Evolutionary conservation across 2,329 filamentous ascomycete species (phyloP).

Genomic region (Albophoma yamanashiensis): DNA sequence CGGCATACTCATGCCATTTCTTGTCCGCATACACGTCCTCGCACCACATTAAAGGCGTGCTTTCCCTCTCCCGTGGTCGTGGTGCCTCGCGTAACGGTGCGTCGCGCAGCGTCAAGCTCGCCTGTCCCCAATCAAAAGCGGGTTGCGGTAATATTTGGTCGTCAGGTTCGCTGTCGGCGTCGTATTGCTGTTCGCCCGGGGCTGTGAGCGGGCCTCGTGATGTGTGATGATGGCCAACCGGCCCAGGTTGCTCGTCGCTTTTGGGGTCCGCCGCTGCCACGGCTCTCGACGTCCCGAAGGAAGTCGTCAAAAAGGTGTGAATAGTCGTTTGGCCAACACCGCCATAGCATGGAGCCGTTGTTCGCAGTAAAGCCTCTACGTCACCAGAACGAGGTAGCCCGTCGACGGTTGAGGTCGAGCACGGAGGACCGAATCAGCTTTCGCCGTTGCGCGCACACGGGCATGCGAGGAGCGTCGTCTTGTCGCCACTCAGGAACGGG

Average conservation of each 20-base stretch:
- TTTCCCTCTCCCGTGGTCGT: background rate
- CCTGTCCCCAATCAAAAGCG: background rate
- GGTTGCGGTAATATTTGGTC: background rate
- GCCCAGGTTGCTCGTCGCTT: background rate
- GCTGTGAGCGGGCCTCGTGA: background rate
- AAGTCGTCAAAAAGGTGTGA: background rate
- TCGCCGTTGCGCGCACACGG: background rate
- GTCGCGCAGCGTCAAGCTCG: background rate
- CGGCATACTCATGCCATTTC: constrained; percentile 34
- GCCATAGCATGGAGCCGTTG: background rate
- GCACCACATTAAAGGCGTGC: constrained; percentile 18
- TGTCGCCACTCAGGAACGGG: background rate
- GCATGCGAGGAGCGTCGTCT: background rate
- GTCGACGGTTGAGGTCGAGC: background rate
- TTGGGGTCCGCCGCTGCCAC: background rate
- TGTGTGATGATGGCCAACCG: background rate
- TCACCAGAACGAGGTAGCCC: background rate
- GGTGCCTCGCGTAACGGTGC: background rate
- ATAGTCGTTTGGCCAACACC: background rate
- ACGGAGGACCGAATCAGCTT: background rate
- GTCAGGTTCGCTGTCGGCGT: background rate
- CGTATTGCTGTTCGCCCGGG: background rate
- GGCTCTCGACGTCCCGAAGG: background rate
- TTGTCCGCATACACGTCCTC: constrained; percentile 24
- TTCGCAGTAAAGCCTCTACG: background rate